A percentile compares a stretch with the other conserved stretches of the same genome.
phyloP scores from a whole-genome alignment of 148 eudicot genomes.

The Arctostaphylos glauca region DNA sequence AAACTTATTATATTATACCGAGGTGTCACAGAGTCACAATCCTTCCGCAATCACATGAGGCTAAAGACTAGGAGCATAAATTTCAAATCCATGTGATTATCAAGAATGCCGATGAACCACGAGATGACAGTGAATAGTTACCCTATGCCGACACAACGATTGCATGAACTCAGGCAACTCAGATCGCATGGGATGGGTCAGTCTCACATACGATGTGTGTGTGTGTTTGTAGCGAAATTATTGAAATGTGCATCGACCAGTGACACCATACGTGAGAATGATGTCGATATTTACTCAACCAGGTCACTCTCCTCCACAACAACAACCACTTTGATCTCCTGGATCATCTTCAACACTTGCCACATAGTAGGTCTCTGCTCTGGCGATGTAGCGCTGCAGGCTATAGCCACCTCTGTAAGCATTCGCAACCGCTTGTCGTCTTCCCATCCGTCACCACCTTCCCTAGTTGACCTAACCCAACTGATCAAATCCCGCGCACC shows the following conservation, averaged over 20 bases:
- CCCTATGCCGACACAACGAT: neutral
- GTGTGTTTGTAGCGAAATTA: neutral
- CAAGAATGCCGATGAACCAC: no score
- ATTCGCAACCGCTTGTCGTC: constrained; percentile 7
- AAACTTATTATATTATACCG: no score
- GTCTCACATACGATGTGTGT: neutral
- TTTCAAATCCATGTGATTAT: no score
- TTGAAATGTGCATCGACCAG: neutral
- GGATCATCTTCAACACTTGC: constrained; percentile 18
- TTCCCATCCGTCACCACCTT: neutral
- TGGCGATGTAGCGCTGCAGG: neutral
- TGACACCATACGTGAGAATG: neutral
- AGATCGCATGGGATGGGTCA: neutral
- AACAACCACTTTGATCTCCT: constrained; percentile 12
- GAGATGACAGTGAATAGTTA: no score
- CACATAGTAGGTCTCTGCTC: constrained; percentile 14
- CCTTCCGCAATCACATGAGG: no score
- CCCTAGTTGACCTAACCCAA: constrained; percentile 14
- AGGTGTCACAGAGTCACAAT: no score
- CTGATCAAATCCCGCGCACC: neutral
- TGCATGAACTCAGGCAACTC: neutral
- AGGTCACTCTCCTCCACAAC: neutral
- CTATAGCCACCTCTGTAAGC: constrained; percentile 12
- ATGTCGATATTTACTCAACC: neutral
- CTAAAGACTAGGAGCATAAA: no score